Base-by-base conservation (phyloP, 495 filamentous ascomycete species). In the Elaphomyces granulatus region DNA sequence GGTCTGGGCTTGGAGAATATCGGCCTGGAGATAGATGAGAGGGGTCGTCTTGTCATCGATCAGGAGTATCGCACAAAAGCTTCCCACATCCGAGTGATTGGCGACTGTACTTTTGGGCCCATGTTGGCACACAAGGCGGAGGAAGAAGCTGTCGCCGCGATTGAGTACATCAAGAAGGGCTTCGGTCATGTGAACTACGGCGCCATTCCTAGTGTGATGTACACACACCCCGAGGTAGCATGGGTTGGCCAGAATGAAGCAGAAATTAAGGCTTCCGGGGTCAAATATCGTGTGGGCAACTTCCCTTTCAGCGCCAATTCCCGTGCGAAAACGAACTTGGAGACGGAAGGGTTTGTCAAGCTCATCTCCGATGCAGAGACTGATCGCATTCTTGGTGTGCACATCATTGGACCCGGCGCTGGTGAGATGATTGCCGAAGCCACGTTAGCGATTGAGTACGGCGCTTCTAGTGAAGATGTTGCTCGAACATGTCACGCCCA, bases 91-190 rank as follows among this genome's bases (percentile, higher is more conserved):
- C 87, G 90, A 47, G 87, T 87, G 54, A 80, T 98, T 48, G 90
- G 90, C 53, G 90, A 98, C 63, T 83, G 77, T 59, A 98, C 90
- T 14, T 98, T 96, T 64, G 90, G 90, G 14, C 92, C 90, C 51
- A 98, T 98, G 90, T 78, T 98, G 52, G 90, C 90, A 37, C 90
- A 98, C 74, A 98, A 98, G 74, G 90, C 92, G 32, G 90, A 98
- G 68, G 90, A 98, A 68, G 90, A 98, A 68, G 90, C 70, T 40
- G 87, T 95, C 36, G 90, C 90, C 9, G 87, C 75, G 31, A 72
- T 96, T 32, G 90, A 98, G 63, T 96, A 85, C 73, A 86, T 98
- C 64, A 86, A 81, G 65, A 95, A 94, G 70, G 85, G 84, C 45
- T 81, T 88, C 65, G 90, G 90, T 26, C 90, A 98, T 63, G 90